Evolutionary conservation across 164 flowering plant species (phyloP).

Genomic region (Stephania yunnanensis): DNA sequence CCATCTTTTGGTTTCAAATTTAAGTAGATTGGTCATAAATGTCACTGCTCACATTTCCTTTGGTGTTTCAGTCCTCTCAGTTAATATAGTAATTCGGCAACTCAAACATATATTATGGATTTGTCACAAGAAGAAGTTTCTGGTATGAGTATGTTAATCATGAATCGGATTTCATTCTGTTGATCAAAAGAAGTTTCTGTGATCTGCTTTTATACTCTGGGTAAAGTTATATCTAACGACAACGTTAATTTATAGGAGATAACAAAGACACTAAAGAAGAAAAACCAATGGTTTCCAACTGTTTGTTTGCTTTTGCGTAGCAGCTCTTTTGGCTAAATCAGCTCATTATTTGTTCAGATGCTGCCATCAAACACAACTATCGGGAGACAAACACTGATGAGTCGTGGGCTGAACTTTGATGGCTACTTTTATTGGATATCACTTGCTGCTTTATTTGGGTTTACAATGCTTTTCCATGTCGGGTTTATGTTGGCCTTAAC

Average conservation of each 20-base stretch:
- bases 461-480: slow-evolving; percentile 32
- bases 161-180: too few species aligned
- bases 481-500: slow-evolving; percentile 42
- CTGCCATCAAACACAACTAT: slow-evolving; percentile 34
- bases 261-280: not conserved
- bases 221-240: too few species aligned
- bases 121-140: too few species aligned
- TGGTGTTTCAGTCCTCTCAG: not conserved
- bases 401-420: slow-evolving; percentile 43
- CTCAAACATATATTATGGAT: not conserved
- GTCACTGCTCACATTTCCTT: slow-evolving; percentile 10
- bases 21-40: slow-evolving; percentile 20
- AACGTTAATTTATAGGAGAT: not conserved
- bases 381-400: slow-evolving; percentile 38
- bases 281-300: not conserved
- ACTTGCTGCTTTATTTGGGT: slow-evolving; percentile 41
- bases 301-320: not conserved
- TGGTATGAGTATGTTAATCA: too few species aligned
- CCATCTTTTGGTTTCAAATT: slow-evolving; percentile 7
- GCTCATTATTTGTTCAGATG: slow-evolving; percentile 22
- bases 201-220: too few species aligned
- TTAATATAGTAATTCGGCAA: not conserved
- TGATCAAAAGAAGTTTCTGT: too few species aligned
- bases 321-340: not conserved
- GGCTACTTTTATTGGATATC: slow-evolving; percentile 51